Evolutionary conservation across 75 land plant genomes (phyloP).

Genomic region (Adiantum capillusveneris): DNA sequence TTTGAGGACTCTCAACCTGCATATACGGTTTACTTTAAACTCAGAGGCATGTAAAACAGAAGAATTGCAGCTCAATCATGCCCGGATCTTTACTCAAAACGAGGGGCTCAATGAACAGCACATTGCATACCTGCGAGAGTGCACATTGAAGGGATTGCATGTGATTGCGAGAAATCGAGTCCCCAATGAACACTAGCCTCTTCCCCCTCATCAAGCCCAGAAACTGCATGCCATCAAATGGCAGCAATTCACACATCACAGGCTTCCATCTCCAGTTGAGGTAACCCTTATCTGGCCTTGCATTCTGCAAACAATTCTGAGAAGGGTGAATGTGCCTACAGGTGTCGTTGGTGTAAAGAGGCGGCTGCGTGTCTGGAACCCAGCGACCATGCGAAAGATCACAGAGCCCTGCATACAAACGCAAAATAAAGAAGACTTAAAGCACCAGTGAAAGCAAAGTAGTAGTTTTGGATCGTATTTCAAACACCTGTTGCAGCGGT

Average conservation of each 20-base stretch:
- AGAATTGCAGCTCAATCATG: too few species aligned
- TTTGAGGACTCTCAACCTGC: not conserved
- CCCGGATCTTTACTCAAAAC: too few species aligned
- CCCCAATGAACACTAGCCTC: conserved; percentile 64
- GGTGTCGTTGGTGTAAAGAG: conserved; percentile 27
- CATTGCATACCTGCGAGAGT: not conserved
- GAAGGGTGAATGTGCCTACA: conserved; percentile 22
- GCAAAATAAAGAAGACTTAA: too few species aligned
- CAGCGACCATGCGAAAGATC: conserved; percentile 40
- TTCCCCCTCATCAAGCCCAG: conserved; percentile 41
- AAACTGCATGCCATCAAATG: conserved; percentile 5
- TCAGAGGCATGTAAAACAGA: too few species aligned
- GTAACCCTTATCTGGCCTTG: conserved; percentile 28
- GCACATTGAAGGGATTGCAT: conserved; percentile 53
- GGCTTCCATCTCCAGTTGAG: conserved; percentile 44
- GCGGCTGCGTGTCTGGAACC: conserved; percentile 38
- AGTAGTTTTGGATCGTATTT: too few species aligned
- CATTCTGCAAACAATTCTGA: conserved; percentile 36
- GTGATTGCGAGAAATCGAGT: conserved; percentile 61
- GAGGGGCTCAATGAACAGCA: too few species aligned
- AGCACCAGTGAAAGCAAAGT: too few species aligned
- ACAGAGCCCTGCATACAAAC: conserved; percentile 26
- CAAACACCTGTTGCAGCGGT: too few species aligned
- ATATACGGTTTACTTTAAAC: too few species aligned
- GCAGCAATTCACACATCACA: conserved; percentile 13